Evolutionary conservation across 805 yeast species (phyloP), one percentile per base, ranked within the genome.

Genomic region (Saturnispora zaruensis): DNA sequence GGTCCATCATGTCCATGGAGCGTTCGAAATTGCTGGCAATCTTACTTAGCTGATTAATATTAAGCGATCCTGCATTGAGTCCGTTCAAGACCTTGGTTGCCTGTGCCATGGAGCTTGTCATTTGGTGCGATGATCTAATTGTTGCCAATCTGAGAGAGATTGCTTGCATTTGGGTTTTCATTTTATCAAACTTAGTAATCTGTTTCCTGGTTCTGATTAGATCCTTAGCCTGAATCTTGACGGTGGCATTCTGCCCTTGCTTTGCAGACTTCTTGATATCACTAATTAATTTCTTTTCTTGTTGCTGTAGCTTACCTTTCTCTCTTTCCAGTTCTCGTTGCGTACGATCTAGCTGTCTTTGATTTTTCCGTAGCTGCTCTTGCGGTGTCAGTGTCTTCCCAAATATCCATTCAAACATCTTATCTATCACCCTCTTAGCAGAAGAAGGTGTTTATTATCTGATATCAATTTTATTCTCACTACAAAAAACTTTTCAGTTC

Each of bases 1-100:
- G 99, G 66, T 91, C 97, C 98, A 93, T 93, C 59, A 95, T 71
- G 63, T 95, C 99, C 66, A 86, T 87, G 62, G 91, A 96, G 60
- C 79, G 81, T 61, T 93, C 96, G 66, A 93, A 93, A 60, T 93
- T 98, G 85, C 87, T 90, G 2, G 97, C 88, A 20, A 93, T 93
- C 53, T 84, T 77, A 51, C 87, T 84, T 53, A 93, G 70, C 57
- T 87, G 95, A 1, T 96, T 96, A 54, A 93, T 68, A 62, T 95
- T 93, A 95, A 93, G 85, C 18, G 53, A 51, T 80, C 79, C 59
- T 1, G 82, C 73, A 66, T 93, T 93, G 95, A 93, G 86, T 3
- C 95, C 83, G 48, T 84, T 82, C 51, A 93, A 71, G 46, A 93
- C 70, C 47, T 82, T 74, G 0, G 96, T 87, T 4, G 99, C 99